Conservation (phyloP, 1,284 basidiomycete species). For the Takashimella koratensis region DNA sequence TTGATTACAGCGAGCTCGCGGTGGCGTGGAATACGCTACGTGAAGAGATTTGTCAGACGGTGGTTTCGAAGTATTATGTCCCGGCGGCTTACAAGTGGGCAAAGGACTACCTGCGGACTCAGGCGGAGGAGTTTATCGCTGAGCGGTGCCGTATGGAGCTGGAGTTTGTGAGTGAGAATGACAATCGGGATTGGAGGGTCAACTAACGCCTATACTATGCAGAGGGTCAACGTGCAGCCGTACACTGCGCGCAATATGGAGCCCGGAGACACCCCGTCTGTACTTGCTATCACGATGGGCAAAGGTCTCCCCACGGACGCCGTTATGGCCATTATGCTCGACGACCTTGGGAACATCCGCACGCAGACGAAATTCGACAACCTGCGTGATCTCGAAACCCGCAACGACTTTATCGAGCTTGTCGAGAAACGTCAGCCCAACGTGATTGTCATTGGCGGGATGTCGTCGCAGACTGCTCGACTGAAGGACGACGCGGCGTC, state of each 20-base stretch:
- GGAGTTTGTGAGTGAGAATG: constrained; percentile 58
- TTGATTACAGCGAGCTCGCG: constrained; percentile 77
- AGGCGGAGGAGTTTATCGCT: constrained; percentile 81
- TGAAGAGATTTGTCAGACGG: constrained; percentile 70
- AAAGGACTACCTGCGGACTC: constrained; percentile 82
- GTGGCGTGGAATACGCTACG: constrained; percentile 92
- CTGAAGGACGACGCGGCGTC: constrained; percentile 57
- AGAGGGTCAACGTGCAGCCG: constrained; percentile 59
- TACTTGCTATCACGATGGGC: constrained; percentile 91
- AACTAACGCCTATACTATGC: constrained; percentile 1
- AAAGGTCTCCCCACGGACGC: constrained; percentile 90
- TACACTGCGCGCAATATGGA: constrained; percentile 62
- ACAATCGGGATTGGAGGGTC: too few species aligned
- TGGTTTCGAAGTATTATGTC: constrained; percentile 67
- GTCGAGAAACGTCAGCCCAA: constrained; percentile 78
- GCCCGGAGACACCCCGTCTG: constrained; percentile 70
- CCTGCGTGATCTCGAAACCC: constrained; percentile 61
- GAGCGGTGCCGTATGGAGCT: constrained; percentile 64
- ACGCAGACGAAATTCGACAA: constrained; percentile 88
- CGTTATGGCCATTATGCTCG: constrained; percentile 78
- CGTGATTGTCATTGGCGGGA: constrained; percentile 84
- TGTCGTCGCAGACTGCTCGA: constrained; percentile 67
- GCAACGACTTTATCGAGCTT: constrained; percentile 69
- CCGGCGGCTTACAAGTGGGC: constrained; percentile 82
- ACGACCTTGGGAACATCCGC: constrained; percentile 81